Evolutionary conservation across 371 early-diverging fungal genomes (phyloP).

Genomic region (Actinomortierella ambigua): DNA sequence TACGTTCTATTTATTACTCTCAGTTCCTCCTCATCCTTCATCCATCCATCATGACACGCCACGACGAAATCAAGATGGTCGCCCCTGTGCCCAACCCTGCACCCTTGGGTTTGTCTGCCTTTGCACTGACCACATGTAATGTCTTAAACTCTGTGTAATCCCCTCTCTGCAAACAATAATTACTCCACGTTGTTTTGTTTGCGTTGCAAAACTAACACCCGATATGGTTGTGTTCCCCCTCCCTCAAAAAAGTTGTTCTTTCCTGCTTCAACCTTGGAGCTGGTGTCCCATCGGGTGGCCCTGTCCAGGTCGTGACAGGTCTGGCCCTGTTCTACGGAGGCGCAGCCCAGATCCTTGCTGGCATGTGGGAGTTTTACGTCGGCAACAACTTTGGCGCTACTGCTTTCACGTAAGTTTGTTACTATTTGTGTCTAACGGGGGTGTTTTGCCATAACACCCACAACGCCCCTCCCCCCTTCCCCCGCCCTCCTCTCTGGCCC

Average conservation of each 20-base stretch:
- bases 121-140: conserved; percentile 75
- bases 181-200: too few species aligned
- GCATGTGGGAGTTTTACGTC: conserved; percentile 83
- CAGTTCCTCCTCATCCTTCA: not conserved
- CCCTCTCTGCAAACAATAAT: too few species aligned
- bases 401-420: conserved; percentile 59
- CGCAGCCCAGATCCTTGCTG: conserved; percentile 63
- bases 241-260: conserved; percentile 18
- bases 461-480: too few species aligned
- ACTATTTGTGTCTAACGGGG: too few species aligned
- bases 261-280: conserved; percentile 40
- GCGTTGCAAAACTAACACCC: too few species aligned
- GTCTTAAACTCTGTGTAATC: too few species aligned
- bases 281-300: conserved; percentile 41
- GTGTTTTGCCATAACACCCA: too few species aligned
- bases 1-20: not conserved
- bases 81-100: conserved; percentile 58
- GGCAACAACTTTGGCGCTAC: conserved; percentile 87
- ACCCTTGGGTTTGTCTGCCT: conserved; percentile 75
- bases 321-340: conserved; percentile 79
- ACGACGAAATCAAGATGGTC: conserved; percentile 7
- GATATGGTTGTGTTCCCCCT: too few species aligned
- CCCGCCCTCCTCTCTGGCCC: too few species aligned
- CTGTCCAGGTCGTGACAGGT: conserved; percentile 54
- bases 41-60: not conserved